Evolutionary conservation across 805 yeast genomes (phyloP), one percentile per base, ranked within the genome.

Genomic region (Zygosaccharomyces gambellarensis): DNA sequence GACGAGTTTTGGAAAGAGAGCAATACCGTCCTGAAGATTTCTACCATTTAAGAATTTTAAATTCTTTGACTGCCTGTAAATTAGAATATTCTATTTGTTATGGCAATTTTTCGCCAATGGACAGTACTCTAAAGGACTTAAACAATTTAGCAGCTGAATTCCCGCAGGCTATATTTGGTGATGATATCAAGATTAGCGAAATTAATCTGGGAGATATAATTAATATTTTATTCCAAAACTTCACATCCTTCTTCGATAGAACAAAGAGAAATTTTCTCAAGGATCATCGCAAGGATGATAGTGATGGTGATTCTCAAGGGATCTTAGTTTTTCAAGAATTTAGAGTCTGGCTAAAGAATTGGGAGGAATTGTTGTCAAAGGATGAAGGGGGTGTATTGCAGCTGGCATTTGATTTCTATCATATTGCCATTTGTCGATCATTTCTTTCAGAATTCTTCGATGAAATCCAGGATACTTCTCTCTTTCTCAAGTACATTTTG

Each of bases 11-110:
- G 28, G 41, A 41, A 5, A 46, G 52, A 3, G 64, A 65, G 32
- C 48, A 53, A 12, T 71, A 56, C 47, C 59, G 60, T 17, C 60
- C 66, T 1, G 68, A 63, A 43, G 83, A 80, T 56, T 49, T 81
- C 40, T 81, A 74, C 60, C 81, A 79, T 56, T 57, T 80, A 50
- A 64, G 86, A 50, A 77, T 81, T 25, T 72, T 78, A 65, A 79
- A 78, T 48, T 69, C 81, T 4, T 58, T 79, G 52, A 74, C 79
- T 30, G 74, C 79, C 7, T 72, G 79, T 47, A 80, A 79, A 62
- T 61, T 80, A 28, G 80, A 76, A 46, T 71, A 71, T 52, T 70
- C 82, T 1, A 69, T 80, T 22, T 80, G 81, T 0, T 67, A 70
- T 44, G 81, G 82, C 1, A 63, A 61, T 12, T 64, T 65, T 41